Evolutionary conservation across 1,284 basidiomycete genomes (phyloP), one percentile per base, ranked within the genome.

Genomic region (Rhizoctonia solani): DNA sequence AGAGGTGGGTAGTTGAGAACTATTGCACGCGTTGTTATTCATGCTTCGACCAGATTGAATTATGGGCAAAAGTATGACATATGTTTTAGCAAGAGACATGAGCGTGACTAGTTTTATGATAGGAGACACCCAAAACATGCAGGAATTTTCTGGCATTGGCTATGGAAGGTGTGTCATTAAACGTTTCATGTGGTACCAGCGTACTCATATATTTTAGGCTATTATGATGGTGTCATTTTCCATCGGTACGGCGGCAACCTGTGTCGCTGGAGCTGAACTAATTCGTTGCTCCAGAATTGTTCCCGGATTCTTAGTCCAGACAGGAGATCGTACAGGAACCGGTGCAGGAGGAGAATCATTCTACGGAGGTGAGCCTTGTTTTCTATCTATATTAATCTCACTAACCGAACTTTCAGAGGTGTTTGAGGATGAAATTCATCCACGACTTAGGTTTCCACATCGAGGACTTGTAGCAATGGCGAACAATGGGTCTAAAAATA

Each of bases 391-490:
- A 44, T 29, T 25, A 49, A 37, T 42, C 49, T 13, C 68, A 37
- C 49, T 11, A 11, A 9, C n/a, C 14, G 46, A 49, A n/a, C 25
- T 32, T 63, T 59, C 74, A 88, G 91, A 95, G 72, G 90, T 90
- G 0, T 97, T 98, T 72, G 87, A 90, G 72, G 92, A 97, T 78
- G 95, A 98, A 78, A 88, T 93, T n/a, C 93, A 95, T 74, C 93
- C 94, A 4, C 85, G 97, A 25, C 79, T 99, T 69, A 84, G 87
- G 19, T 95, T 89, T 75, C 77, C 86, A 4, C 86, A 96, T 71
- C 88, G 96, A 68, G 97, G 96, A 0, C 76, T 99, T 4, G 87
- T 99, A 0, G 97, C 85, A 0, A 96, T 97, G 92, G 96, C 96
- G 1, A 98, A 97, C 74, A 88, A 87, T 67, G 92, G 93, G 14